A percentile compares a stretch with the other conserved stretches of the same genome.
phyloP scores from a whole-genome alignment of 441 rosid species.

The Adansonia gregorii region DNA sequence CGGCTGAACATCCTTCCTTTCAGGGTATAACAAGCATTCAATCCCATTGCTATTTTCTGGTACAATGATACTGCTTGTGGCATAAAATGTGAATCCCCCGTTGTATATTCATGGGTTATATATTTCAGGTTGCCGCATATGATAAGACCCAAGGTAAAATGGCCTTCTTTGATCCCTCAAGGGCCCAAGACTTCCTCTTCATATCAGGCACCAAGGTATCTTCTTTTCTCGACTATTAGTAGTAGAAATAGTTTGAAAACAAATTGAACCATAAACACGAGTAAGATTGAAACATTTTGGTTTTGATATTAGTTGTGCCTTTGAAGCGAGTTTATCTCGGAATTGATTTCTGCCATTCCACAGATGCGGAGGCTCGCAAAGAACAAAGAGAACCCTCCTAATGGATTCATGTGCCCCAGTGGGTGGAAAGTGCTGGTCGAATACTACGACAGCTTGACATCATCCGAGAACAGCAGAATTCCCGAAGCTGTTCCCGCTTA shows the following conservation, averaged over 20 bases:
- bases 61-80: background rate
- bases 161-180: slow-evolving; percentile 95
- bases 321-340: background rate
- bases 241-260: background rate
- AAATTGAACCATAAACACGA: background rate
- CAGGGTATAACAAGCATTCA: slow-evolving; percentile 52
- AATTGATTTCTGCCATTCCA: background rate
- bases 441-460: slow-evolving; percentile 72
- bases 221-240: background rate
- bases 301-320: background rate
- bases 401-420: slow-evolving; percentile 96
- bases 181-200: slow-evolving; percentile 88
- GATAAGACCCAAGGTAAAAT: slow-evolving; percentile 90
- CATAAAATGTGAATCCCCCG: background rate
- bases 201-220: slow-evolving; percentile 94
- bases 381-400: slow-evolving; percentile 91
- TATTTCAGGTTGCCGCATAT: slow-evolving; percentile 88
- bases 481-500: slow-evolving; percentile 68
- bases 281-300: background rate
- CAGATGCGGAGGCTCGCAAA: slow-evolving; percentile 89
- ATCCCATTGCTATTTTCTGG: background rate
- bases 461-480: slow-evolving; percentile 51
- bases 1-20: slow-evolving; percentile 92
- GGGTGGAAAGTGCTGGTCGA: slow-evolving; percentile 96
- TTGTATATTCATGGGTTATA: background rate